Evolutionary conservation across 2,329 filamentous ascomycete genomes (phyloP).

Genomic region (Ophiostoma novo-ulmi): DNA sequence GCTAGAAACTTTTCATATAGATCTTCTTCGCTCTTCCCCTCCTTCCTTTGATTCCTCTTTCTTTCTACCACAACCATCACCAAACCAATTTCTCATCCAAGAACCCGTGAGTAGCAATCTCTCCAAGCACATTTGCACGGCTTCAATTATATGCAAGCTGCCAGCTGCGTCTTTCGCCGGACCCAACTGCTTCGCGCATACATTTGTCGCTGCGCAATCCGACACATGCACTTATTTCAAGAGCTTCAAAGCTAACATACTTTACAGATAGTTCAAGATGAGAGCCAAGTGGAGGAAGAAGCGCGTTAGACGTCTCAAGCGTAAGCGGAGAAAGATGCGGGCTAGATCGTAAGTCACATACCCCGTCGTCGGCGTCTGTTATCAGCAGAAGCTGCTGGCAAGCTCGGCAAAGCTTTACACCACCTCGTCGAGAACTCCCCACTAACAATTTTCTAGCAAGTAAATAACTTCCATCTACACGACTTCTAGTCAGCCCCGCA

Average conservation of each 20-base stretch:
- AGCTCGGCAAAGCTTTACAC: neutral
- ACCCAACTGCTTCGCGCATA: neutral
- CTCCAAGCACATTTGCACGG: neutral
- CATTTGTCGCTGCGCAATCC: neutral
- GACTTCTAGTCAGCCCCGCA: slow-evolving; percentile 24
- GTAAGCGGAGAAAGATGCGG: slow-evolving; percentile 99
- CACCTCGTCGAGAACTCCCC: neutral
- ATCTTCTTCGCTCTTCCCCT: slow-evolving; percentile 15
- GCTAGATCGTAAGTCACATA: slow-evolving; percentile 75
- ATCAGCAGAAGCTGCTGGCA: neutral
- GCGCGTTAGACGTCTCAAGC: slow-evolving; percentile 97
- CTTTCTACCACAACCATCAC: slow-evolving; percentile 35
- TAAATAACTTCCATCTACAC: slow-evolving; percentile 24
- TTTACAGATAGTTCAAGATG: slow-evolving; percentile 52
- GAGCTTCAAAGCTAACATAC: slow-evolving; percentile 26
- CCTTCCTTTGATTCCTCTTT: slow-evolving; percentile 18
- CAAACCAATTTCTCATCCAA: slow-evolving; percentile 42
- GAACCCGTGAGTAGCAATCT: slow-evolving; percentile 34
- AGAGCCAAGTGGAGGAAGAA: slow-evolving; percentile 99
- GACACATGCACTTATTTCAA: neutral
- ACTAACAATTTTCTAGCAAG: slow-evolving; percentile 24
- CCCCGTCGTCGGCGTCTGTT: neutral
- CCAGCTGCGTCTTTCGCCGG: neutral
- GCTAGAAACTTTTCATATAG: slow-evolving; percentile 18
- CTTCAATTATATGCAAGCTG: neutral